Percentiles rank a stretch among this genome's conserved stretches.
Conservation (phyloP, 805 yeast species). For the Yarrowia sp. region DNA sequence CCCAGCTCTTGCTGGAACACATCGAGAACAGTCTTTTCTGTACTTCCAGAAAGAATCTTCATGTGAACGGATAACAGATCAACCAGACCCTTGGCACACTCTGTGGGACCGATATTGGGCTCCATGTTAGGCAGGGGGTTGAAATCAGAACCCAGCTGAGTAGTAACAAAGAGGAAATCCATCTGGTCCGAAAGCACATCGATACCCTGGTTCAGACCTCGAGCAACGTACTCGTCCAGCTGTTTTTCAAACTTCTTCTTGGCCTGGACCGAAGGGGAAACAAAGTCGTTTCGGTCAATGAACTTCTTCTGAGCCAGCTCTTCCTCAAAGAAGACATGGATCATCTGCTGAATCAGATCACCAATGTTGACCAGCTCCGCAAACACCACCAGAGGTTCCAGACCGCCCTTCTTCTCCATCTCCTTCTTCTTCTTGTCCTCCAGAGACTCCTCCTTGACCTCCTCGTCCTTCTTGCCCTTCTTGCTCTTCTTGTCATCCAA, state of each 20-base stretch:
- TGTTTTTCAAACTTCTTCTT: constrained; percentile 82
- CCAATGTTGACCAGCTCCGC: constrained; percentile 92
- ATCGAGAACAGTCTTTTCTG: constrained; percentile 87
- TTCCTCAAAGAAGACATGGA: constrained; percentile 86
- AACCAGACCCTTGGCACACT: constrained; percentile 70
- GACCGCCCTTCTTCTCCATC: constrained; percentile 43
- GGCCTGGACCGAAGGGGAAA: constrained; percentile 75
- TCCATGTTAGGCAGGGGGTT: constrained; percentile 55
- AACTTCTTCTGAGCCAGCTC: constrained; percentile 67
- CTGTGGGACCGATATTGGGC: constrained; percentile 58
- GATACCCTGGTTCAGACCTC: constrained; percentile 90
- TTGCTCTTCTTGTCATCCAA: constrained; percentile 30
- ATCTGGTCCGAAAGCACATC: constrained; percentile 86
- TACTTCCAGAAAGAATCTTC: constrained; percentile 73
- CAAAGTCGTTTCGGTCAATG: constrained; percentile 77
- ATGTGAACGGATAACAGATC: constrained; percentile 73
- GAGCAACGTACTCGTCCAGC: constrained; percentile 89
- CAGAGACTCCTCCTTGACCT: constrained; percentile 22
- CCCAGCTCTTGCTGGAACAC: constrained; percentile 95
- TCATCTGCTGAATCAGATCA: constrained; percentile 89
- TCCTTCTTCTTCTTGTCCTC: constrained; percentile 27
- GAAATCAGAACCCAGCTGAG: constrained; percentile 68
- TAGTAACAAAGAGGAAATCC: constrained; percentile 62
- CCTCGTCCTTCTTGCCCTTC: constrained; percentile 36
- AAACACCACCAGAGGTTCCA: constrained; percentile 84